Conservation (phyloP, 1,139 yeast species). For the Fermentozyma sake region DNA sequence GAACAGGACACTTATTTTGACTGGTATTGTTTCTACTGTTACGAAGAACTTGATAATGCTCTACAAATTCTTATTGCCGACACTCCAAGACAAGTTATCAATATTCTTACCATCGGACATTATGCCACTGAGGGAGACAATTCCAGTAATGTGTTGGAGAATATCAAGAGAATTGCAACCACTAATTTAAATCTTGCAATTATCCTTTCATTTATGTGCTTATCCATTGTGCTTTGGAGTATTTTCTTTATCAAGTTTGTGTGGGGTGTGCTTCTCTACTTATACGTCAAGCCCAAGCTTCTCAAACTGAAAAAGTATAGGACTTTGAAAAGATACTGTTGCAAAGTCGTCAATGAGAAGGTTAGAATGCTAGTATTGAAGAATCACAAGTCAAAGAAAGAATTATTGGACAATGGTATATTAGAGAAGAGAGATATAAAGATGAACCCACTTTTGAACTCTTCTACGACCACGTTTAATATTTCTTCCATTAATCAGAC, state of each 20-base stretch:
- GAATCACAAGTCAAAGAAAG: constrained; percentile 40
- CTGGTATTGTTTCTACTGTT: constrained; percentile 63
- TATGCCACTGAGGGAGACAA: constrained; percentile 47
- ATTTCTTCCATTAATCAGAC: not conserved
- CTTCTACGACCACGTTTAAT: constrained; percentile 7
- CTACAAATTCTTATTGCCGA: constrained; percentile 67
- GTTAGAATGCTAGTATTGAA: constrained; percentile 49
- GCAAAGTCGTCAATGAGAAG: constrained; percentile 48
- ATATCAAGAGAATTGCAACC: constrained; percentile 56
- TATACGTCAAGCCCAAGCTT: constrained; percentile 53
- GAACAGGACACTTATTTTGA: constrained; percentile 65
- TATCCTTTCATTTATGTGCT: constrained; percentile 67
- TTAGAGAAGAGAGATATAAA: constrained; percentile 21
- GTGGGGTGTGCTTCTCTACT: constrained; percentile 50
- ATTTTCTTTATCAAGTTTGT: constrained; percentile 59
- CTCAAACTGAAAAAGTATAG: constrained; percentile 27
- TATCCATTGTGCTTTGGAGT: constrained; percentile 73
- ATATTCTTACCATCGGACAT: constrained; percentile 64
- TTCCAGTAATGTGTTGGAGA: constrained; percentile 43
- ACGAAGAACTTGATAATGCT: constrained; percentile 64
- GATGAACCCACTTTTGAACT: constrained; percentile 23
- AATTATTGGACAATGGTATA: constrained; percentile 32
- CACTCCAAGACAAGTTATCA: constrained; percentile 84
- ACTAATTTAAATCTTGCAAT: constrained; percentile 63
- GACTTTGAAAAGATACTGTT: constrained; percentile 55